Evolutionary conservation across 83 land plant genomes (phyloP), one percentile per base, ranked within the genome.

Genomic region (Isoetes engelmannii): DNA sequence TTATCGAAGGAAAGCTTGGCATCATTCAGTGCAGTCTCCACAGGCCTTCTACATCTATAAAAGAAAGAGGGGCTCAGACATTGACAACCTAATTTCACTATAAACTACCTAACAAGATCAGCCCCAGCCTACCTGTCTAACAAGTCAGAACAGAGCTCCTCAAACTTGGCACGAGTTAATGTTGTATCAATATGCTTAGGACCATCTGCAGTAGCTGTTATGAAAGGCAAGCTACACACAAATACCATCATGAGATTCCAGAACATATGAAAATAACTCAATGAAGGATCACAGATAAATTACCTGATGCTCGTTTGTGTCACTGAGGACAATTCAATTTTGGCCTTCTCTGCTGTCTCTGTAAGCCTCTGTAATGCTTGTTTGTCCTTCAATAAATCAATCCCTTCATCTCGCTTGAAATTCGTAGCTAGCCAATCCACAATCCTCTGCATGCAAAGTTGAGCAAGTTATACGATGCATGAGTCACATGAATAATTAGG

Each of bases 311-410:
- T 82, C 13, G 97, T 84, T 49, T 89, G 97, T 8, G 90, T 74
- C 59, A 83, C 65, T 6, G 97, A 80, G 15, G 93, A 91, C 3
- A 89, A 64, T 56, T 86, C 97, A 65, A 88, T 86, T 71, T 91
- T 88, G 17, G 97, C 92, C 77, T 91, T 91, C 74, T 91, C 97
- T 47, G 97, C 97, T 18, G 93, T 71, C 65, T 91, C 94, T 3
- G 89, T 83, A 15, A 91, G 74, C 8, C 90, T 74, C 61, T 91
- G 97, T 58, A 91, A 81, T 1, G 96, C 96, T 74, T 83, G 93
- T 69, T 82, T 88, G 65, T 91, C 96, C 62, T 82, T 91, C 72
- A 81, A 64, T 49, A 92, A 83, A 68, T 89, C 94, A 63, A 92
- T 85, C 4, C 90, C 87, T 61, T 92, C 97, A 20, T 76, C 82